phyloP scores from a whole-genome alignment of 1,284 basidiomycete species.

The Ganoderma leucocontextum region DNA sequence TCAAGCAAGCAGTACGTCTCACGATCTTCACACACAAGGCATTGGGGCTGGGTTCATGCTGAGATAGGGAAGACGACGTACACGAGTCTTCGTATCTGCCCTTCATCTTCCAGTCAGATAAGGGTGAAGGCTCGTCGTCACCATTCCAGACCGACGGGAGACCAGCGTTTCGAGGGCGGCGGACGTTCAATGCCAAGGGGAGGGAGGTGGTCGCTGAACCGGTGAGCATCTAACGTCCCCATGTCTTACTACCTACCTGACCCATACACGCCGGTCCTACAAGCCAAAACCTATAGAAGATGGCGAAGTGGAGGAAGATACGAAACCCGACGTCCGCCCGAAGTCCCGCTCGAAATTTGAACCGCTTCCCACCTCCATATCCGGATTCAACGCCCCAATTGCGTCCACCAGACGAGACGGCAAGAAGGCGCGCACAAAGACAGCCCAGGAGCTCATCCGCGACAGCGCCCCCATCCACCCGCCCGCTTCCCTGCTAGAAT shows the following conservation, averaged over 20 bases:
- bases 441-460: constrained; percentile 59
- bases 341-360: constrained; percentile 32
- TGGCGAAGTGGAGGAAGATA: constrained; percentile 16
- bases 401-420: constrained; percentile 30
- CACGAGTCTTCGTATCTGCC: constrained; percentile 78
- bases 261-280: not conserved
- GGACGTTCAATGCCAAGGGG: constrained; percentile 52
- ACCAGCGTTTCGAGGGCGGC: constrained; percentile 51
- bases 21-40: not conserved
- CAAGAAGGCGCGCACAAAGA: constrained; percentile 46
- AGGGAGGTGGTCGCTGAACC: constrained; percentile 44
- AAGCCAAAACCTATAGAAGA: constrained; percentile 5
- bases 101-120: constrained; percentile 63
- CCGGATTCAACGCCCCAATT: constrained; percentile 39
- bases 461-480: constrained; percentile 49
- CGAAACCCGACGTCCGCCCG: constrained; percentile 8
- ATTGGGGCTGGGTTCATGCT: not conserved
- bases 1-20: constrained; percentile 18
- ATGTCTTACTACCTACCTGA: not conserved
- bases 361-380: constrained; percentile 41
- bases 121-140: constrained; percentile 33
- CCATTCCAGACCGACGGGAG: constrained; percentile 19
- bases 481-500: constrained; percentile 23
- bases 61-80: constrained; percentile 44
- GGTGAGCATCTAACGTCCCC: constrained; percentile 27